phyloP scores from a whole-genome alignment of 768 basidiomycete species.

The Vararia minispora region DNA sequence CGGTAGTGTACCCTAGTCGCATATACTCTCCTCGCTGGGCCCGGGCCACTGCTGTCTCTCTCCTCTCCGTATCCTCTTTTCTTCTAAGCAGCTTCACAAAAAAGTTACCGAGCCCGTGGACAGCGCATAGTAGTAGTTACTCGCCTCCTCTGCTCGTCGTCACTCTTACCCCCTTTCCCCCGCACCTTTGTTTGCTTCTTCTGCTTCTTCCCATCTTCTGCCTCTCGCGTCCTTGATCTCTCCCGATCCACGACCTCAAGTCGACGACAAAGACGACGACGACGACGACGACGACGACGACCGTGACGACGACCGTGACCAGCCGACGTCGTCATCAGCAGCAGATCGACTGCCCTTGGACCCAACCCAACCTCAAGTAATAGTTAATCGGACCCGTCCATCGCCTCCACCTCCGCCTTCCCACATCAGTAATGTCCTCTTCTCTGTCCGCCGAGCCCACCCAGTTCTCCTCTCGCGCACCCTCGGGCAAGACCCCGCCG shows the following conservation, averaged over 20 bases:
- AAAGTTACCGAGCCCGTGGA: constrained; percentile 16
- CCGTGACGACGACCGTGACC: no score
- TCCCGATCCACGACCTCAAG: no score
- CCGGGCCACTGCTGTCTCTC: neutral
- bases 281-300: no score
- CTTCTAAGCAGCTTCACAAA: constrained; percentile 10
- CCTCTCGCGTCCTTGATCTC: no score
- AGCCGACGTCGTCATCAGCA: no score
- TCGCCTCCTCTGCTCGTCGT: constrained; percentile 29
- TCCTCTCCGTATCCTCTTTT: neutral
- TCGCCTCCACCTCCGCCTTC: no score
- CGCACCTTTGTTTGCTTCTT: constrained; percentile 15
- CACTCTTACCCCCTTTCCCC: no score
- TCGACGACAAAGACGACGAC: no score
- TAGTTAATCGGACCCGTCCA: constrained; percentile 69
- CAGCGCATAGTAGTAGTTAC: constrained; percentile 32
- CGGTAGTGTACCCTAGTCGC: no score
- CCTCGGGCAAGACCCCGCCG: constrained; percentile 83
- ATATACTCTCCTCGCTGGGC: no score
- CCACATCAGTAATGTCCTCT: constrained; percentile 77
- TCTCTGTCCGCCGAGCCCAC: constrained; percentile 83
- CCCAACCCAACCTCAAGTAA: constrained; percentile 37
- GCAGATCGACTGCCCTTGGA: no score
- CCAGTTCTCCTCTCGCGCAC: constrained; percentile 69
- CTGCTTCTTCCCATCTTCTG: constrained; percentile 19